Evolutionary conservation across 106 monocot genomes (phyloP), one percentile per base, ranked within the genome.

Genomic region (Dendrobium nobile): DNA sequence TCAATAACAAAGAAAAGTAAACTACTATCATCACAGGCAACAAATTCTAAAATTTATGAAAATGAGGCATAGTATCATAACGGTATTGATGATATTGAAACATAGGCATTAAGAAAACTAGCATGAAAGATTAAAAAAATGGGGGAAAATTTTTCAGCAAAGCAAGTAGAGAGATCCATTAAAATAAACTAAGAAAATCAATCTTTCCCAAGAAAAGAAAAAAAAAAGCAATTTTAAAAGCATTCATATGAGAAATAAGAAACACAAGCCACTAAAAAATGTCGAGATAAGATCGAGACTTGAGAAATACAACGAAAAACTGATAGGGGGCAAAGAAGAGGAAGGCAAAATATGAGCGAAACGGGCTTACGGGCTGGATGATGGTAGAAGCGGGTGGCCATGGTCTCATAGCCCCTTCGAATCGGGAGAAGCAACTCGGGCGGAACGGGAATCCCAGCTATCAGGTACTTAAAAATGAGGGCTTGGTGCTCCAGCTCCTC

Each of bases 401-500:
- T 75, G 54, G 86, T 75, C 24, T 86, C 89, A n/a, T 72, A 80
- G 82, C 89, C 86, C 48, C 75, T 80, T 16, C 83, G 80, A 64
- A 86, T 84, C 33, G 84, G 78, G 42, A 86, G 56, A 15, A 86
- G 54, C 16, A 89, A 79, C 72, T 86, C 84, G 27, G 81, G 82
- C 28, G 89, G 89, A 17, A 89, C 84, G 3, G 86, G 81, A 2
- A 82, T 76, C 15, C 89, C 89, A 2, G 86, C 81, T 77, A 82
- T 72, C 73, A 89, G 58, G 82, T 89, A 84, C 82, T 89, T 86
- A 75, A 79, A 89, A 55, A 89, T 86, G 33, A 86, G 84, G 9
- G 89, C 89, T 77, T 89, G 89, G 48, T 86, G 89, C 82, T 86
- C 89, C 47, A 89, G 86, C 82, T 89, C 89, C 80, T 86, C 78